Evolutionary conservation across 495 filamentous ascomycete species (phyloP), one percentile per base, ranked within the genome.

Genomic region (Acidomyces sp.): DNA sequence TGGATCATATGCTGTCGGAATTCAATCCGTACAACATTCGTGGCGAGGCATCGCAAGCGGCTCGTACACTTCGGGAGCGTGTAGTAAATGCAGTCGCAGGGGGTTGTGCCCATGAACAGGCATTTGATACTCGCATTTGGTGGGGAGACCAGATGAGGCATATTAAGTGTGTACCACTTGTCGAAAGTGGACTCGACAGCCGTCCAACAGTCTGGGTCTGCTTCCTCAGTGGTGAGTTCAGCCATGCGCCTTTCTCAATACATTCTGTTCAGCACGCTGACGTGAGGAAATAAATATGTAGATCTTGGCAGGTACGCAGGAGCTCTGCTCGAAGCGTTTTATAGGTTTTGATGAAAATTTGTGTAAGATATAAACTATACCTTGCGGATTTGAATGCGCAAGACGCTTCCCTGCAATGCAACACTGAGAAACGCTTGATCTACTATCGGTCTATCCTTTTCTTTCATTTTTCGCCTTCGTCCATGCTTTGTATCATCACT

Each of bases 401-500:
- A n/a, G n/a, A n/a, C n/a, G n/a, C n/a, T n/a, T n/a, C n/a, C n/a
- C n/a, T n/a, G n/a, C n/a, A n/a, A n/a, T n/a, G n/a, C n/a, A n/a
- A n/a, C n/a, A n/a, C n/a, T n/a, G n/a, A n/a, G n/a, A n/a, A n/a
- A n/a, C n/a, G n/a, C n/a, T n/a, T n/a, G n/a, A n/a, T n/a, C n/a
- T n/a, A n/a, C n/a, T n/a, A n/a, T n/a, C n/a, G n/a, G n/a, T n/a
- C n/a, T n/a, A n/a, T n/a, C 15, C 34, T 37, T n/a, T n/a, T n/a
- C n/a, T n/a, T n/a, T 34, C 31, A 49, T 21, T 46, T 51, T 38
- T 51, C 48, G 15, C 49, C 51, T 37, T 48, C 51, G 18, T 63
- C 60, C 52, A 62, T 50, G 45, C 75, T 80, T 63, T 78, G 71
- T 49, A 94, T 96, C 67, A 84, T 77, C 50, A 94, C 86, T 67